Conservation (phyloP, 495 filamentous ascomycete species). For the Penicillium coprophilum region DNA sequence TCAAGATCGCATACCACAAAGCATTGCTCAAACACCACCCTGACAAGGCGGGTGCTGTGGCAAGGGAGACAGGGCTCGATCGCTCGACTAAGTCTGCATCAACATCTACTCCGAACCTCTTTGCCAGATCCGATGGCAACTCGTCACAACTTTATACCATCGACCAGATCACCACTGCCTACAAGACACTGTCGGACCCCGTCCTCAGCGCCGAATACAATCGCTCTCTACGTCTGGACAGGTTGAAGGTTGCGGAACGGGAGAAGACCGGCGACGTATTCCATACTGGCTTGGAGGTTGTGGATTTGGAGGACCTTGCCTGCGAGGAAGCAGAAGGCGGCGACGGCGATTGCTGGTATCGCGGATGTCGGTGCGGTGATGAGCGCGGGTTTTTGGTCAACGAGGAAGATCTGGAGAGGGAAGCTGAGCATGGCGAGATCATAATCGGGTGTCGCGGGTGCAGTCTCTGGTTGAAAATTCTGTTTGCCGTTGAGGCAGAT, state of each 20-base stretch:
- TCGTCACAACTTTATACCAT: slow-evolving; percentile 50
- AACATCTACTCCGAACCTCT: neutral
- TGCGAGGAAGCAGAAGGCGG: slow-evolving; percentile 46
- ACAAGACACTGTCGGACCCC: slow-evolving; percentile 64
- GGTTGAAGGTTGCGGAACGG: slow-evolving; percentile 24
- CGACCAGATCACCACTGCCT: slow-evolving; percentile 79
- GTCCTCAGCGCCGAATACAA: slow-evolving; percentile 65
- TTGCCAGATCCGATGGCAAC: slow-evolving; percentile 2
- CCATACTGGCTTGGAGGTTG: slow-evolving; percentile 69
- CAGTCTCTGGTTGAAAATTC: slow-evolving; percentile 76
- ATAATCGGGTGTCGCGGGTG: slow-evolving; percentile 77
- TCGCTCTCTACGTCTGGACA: slow-evolving; percentile 46
- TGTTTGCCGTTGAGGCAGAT: slow-evolving; percentile 65
- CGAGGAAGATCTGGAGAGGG: slow-evolving; percentile 69
- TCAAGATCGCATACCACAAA: slow-evolving; percentile 77
- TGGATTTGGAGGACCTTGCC: slow-evolving; percentile 79
- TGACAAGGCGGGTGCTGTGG: slow-evolving; percentile 57
- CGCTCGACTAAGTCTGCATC: neutral
- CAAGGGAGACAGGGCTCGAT: slow-evolving; percentile 12
- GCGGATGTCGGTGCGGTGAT: slow-evolving; percentile 79
- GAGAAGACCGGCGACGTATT: slow-evolving; percentile 41
- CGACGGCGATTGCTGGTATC: slow-evolving; percentile 55
- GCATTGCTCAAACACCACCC: slow-evolving; percentile 80
- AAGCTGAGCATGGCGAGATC: slow-evolving; percentile 63
- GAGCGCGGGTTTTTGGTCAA: slow-evolving; percentile 65